Base-by-base conservation (phyloP, 75 land plant genomes). In the Cunninghamia lanceolata region DNA sequence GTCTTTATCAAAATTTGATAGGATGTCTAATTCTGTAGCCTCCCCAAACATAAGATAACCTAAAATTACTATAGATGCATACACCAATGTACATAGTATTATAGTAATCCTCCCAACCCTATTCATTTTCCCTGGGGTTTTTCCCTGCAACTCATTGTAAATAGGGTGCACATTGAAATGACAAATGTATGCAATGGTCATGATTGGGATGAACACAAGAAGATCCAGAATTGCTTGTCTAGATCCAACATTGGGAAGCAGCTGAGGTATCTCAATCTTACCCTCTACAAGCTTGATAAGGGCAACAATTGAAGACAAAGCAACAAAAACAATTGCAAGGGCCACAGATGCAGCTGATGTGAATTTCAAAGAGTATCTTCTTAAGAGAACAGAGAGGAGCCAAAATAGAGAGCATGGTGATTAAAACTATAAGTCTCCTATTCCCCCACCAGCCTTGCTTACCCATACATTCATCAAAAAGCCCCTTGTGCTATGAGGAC, bases 171-270 rank as follows among this genome's bases (percentile, higher is more conserved):
- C n/a, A n/a, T n/a, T n/a, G 84, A 98, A 98, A 66, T 98, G 98
- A 75, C 99, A 98, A 4, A 98, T 90, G 84, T 92, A 98, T 11
- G 99, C 99, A 87, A 96, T 98, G 8, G 99, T 93, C 98, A 98
- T 98, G 85, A 98, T 96, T 6, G 99, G 99, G 40, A 98, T 91
- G 14, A 98, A 98, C 30, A 95, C 98, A 40, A 98, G 93, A 83
- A 98, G 91, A 82, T 98, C 99, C 78, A 98, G 70, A 32, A 96
- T 88, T 17, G 95, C 93, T 54, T 84, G 84, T 84, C n/a, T n/a
- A n/a, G n/a, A n/a, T n/a, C n/a, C n/a, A n/a, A n/a, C n/a, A n/a
- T n/a, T n/a, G n/a, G n/a, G n/a, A n/a, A n/a, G n/a, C n/a, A n/a
- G n/a, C n/a, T n/a, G n/a, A n/a, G n/a, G n/a, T n/a, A n/a, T n/a